Conservation (phyloP, 2,329 filamentous ascomycete species). For the Lizonia empirigonia region DNA sequence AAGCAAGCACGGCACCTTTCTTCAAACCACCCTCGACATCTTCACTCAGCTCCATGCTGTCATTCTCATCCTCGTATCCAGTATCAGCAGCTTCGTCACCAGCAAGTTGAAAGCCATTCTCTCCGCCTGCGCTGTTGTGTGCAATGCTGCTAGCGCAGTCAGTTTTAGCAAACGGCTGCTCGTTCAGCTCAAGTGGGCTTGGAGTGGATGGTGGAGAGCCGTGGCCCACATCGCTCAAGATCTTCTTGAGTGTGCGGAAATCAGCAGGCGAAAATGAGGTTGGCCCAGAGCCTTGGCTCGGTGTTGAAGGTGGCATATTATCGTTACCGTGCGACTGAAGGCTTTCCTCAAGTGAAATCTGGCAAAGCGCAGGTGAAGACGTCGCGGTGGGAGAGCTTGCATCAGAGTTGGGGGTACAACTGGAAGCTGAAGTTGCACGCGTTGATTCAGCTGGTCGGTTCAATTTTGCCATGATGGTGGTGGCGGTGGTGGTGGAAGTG, state of each 20-base stretch:
- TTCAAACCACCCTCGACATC: background rate
- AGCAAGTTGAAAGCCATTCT: background rate
- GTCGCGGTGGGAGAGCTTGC: background rate
- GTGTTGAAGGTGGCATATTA: background rate
- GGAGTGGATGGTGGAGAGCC: background rate
- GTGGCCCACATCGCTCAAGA: conserved; percentile 9
- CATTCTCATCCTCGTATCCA: conserved; percentile 27
- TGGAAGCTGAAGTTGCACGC: background rate
- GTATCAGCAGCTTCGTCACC: conserved; percentile 14
- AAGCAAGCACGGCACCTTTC: background rate
- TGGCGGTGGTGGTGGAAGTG: background rate
- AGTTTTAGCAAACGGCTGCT: background rate
- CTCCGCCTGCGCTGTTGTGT: background rate
- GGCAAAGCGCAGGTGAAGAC: conserved; percentile 5
- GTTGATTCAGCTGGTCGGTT: background rate
- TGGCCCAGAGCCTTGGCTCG: background rate
- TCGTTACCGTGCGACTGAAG: conserved; percentile 2
- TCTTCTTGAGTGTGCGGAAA: conserved; percentile 19
- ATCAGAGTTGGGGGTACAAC: background rate
- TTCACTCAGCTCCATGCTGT: conserved; percentile 26
- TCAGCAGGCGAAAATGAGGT: conserved; percentile 15
- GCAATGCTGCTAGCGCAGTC: background rate
- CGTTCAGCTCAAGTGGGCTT: background rate
- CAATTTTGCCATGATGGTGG: conserved; percentile 10
- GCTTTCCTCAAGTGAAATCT: background rate